These are phyloP conservation scores for Epichloe aotearoae DNA, from an alignment of 2,329 filamentous ascomycete genomes.

Conservation along the genomic window DNA sequence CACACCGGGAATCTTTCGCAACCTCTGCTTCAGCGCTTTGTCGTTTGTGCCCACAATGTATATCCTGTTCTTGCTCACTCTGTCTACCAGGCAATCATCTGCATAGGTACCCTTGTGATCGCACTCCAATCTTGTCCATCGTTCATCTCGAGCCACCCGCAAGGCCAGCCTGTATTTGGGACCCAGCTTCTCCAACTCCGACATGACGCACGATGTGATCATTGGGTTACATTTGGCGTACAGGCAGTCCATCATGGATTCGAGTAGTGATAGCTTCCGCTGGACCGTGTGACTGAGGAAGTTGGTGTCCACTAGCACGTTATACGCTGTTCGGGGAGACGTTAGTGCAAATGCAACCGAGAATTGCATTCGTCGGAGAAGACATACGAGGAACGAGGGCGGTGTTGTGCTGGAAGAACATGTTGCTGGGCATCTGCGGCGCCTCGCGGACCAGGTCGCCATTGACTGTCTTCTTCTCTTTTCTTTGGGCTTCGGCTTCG, in stretches of 20 bases:
- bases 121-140: constrained; percentile 76
- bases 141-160: constrained; percentile 74
- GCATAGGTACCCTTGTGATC: constrained; percentile 76
- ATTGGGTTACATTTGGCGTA: constrained; percentile 85
- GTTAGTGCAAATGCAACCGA: not conserved
- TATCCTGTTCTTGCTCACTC: constrained; percentile 60
- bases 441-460: constrained; percentile 61
- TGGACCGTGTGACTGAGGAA: constrained; percentile 86
- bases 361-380: not conserved
- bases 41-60: constrained; percentile 71
- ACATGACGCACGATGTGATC: constrained; percentile 67
- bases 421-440: constrained; percentile 66
- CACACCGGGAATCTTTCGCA: constrained; percentile 58
- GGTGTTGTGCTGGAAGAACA: constrained; percentile 85
- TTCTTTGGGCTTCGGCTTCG: constrained; percentile 43
- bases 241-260: constrained; percentile 85
- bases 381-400: constrained; percentile 52
- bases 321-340: constrained; percentile 10
- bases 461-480: constrained; percentile 41
- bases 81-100: constrained; percentile 72
- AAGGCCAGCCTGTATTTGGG: constrained; percentile 79
- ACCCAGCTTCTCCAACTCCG: constrained; percentile 80
- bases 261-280: constrained; percentile 75
- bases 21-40: constrained; percentile 66
- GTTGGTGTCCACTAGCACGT: constrained; percentile 73